phyloP scores from a whole-genome alignment of 345 rosid species.

The Boechera divaricarpa region DNA sequence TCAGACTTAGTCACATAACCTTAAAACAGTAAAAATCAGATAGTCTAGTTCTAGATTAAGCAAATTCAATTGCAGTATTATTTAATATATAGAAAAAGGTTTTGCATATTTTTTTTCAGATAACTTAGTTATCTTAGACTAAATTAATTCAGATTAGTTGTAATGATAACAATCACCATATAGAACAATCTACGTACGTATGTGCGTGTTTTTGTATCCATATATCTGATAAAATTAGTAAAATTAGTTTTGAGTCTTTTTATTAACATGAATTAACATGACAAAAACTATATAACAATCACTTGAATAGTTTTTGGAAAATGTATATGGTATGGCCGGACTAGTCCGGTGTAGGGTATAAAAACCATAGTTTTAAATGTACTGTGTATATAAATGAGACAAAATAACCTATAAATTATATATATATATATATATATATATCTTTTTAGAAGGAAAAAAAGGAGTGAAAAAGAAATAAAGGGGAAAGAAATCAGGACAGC shows the following conservation, averaged over 20 bases:
- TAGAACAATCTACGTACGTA: not conserved
- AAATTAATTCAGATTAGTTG: not conserved
- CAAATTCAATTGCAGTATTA: not conserved
- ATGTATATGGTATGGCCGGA: conserved; percentile 4
- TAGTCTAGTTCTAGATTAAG: not conserved
- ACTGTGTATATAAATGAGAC: not conserved
- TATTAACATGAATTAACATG: not conserved
- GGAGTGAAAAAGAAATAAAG: conserved; percentile 20
- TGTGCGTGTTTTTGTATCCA: not conserved
- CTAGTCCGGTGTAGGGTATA: not conserved
- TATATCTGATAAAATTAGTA: not conserved
- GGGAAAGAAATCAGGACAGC: conserved; percentile 39
- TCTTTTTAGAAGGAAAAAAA: not conserved
- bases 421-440: not conserved
- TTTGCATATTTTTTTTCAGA: not conserved
- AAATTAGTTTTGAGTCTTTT: not conserved
- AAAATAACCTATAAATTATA: not conserved
- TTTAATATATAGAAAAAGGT: not conserved
- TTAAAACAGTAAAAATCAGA: conserved; percentile 15
- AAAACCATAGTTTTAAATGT: not conserved
- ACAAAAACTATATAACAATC: not conserved
- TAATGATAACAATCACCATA: not conserved
- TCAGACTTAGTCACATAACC: conserved; percentile 1
- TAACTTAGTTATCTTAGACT: not conserved
- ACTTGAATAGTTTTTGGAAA: too few species aligned